Base-by-base conservation (phyloP, 2,329 filamentous ascomycete genomes). In the Raffaelea albimanens region DNA sequence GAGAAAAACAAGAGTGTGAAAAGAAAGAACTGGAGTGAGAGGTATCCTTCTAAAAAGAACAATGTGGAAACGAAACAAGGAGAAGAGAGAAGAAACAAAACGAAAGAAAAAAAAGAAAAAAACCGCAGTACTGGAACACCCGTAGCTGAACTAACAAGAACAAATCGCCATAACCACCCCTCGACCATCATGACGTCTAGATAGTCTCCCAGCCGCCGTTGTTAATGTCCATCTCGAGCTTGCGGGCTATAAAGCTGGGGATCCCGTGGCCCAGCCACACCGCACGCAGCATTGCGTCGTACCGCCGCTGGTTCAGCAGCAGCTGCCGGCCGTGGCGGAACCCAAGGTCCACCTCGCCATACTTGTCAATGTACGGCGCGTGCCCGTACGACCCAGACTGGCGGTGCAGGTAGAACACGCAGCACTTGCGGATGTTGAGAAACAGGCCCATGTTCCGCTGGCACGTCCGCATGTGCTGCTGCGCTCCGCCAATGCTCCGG, bases 141-240 rank as follows among this genome's bases (percentile, higher is more conserved):
- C n/a, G n/a, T n/a, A n/a, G n/a, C n/a, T n/a, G n/a, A 19, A n/a
- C 18, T 13, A 16, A 16, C 18, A 16, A 45, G 18, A 45, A 38
- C 19, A 45, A 39, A 22, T 20, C 38, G 9, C 7, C 29, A 34
- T 38, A 3, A 45, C 25, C 25, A 29, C 25, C 13, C 13, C 25
- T 29, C 7, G 25, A 13, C 7, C 7, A 29, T 13, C 25, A 29
- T 7, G 13, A 29, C 14, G 22, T 16, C 68, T 57, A 77, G 45
- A 81, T 73, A n/a, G 81, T 96, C 69, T 98, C 93, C 93, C 93
- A 98, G 0, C 93, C 93, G 1, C 93, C 93, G 58, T 88, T 96
- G 61, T 98, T 98, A 40, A 96, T 88, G 63, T 98, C 93, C 14
- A 87, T 85, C 70, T 98, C 93, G 55, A 98, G 67, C 65, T 88